A percentile compares a stretch with the other conserved stretches of the same genome.
Evolutionary conservation across 768 basidiomycete species (phyloP).

Genomic region (Kwoniella sp.): DNA sequence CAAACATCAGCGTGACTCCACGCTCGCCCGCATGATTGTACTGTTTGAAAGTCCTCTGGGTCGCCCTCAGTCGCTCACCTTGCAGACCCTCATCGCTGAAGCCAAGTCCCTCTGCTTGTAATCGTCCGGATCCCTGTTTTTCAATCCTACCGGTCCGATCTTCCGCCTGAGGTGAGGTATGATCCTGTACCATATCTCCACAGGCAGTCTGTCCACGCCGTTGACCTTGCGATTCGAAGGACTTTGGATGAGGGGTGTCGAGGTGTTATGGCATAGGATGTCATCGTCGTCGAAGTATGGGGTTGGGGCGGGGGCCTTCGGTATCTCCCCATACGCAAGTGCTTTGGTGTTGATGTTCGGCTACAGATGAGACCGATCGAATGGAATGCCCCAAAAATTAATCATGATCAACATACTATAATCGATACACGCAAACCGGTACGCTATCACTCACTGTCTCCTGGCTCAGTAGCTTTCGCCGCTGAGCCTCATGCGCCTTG

Average conservation of each 20-base stretch:
- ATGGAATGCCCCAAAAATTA: too few species aligned
- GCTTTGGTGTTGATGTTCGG: too few species aligned
- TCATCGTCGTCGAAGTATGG: neutral
- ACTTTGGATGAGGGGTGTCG: too few species aligned
- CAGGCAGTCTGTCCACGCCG: neutral
- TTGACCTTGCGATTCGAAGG: neutral
- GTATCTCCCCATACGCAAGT: too few species aligned
- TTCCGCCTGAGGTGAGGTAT: constrained; percentile 7
- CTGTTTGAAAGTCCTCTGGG: too few species aligned
- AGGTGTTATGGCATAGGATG: neutral
- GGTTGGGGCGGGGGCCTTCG: too few species aligned
- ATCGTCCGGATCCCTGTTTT: constrained; percentile 1
- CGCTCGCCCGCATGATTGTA: too few species aligned
- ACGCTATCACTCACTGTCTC: neutral
- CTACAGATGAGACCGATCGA: too few species aligned
- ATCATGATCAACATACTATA: too few species aligned
- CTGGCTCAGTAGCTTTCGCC: neutral
- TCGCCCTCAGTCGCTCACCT: constrained; percentile 8
- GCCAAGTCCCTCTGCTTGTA: constrained; percentile 17
- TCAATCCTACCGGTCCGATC: constrained; percentile 3
- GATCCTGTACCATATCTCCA: constrained; percentile 14
- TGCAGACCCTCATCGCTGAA: constrained; percentile 4
- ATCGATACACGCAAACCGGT: too few species aligned
- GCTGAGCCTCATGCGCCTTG: neutral
- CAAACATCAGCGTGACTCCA: neutral